phyloP scores from a whole-genome alignment of 495 filamentous ascomycete genomes.

The Letharia columbiana region DNA sequence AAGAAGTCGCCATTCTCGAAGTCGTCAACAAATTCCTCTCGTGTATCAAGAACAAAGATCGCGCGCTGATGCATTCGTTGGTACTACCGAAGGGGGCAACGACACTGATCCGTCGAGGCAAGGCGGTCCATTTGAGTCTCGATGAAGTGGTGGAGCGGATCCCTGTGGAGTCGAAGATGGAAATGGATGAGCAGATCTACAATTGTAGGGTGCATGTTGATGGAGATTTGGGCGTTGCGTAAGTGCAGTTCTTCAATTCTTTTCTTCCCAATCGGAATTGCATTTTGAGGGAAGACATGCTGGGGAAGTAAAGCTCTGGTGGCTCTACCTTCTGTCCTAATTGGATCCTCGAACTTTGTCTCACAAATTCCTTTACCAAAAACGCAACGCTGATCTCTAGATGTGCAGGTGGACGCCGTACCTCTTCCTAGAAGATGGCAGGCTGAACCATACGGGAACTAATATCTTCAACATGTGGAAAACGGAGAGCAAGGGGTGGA shows the following conservation, averaged over 20 bases:
- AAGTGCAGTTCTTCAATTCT: neutral
- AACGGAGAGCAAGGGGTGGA: neutral
- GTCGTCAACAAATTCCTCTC: conserved; percentile 8
- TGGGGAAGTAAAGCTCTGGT: neutral
- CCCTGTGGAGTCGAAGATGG: neutral
- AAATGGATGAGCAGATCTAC: conserved; percentile 7
- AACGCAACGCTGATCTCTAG: neutral
- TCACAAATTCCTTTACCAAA: neutral
- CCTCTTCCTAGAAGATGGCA: neutral
- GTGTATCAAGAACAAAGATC: conserved; percentile 10
- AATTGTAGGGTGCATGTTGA: neutral
- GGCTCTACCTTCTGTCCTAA: neutral
- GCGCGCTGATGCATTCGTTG: neutral
- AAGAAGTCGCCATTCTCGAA: conserved; percentile 7
- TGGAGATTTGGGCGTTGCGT: neutral
- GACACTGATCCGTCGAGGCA: conserved; percentile 8
- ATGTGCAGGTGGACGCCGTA: conserved; percentile 1
- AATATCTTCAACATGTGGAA: conserved; percentile 6
- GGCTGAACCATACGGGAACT: conserved; percentile 1
- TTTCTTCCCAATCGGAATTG: neutral
- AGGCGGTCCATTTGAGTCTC: conserved; percentile 3
- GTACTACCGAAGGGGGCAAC: neutral
- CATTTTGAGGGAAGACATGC: neutral
- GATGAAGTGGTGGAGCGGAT: conserved; percentile 3
- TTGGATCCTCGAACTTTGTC: neutral